Evolutionary conservation across 1,284 basidiomycete genomes (phyloP), one percentile per base, ranked within the genome.

Genomic region (Rhodotorula sp.): DNA sequence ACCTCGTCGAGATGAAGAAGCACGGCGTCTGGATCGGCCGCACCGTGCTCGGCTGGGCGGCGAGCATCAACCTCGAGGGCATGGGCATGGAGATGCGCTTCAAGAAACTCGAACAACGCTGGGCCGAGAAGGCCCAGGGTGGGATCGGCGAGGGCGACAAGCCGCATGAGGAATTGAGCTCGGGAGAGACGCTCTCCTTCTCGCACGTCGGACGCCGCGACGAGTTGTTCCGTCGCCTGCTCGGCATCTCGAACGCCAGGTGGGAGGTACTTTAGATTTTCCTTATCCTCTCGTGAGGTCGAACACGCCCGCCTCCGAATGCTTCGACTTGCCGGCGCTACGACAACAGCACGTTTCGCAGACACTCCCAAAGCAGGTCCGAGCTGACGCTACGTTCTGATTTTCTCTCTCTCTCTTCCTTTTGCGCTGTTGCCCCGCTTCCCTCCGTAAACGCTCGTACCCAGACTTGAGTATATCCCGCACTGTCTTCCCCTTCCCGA

Each of bases 1-100:
- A 82, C 70, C 78, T 83, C 54, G 81, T 82, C 63, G 82, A 83
- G 71, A 73, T 82, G 64, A 82, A 82, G 77, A 83, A 83, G 79
- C 78, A 77, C 45, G 75, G 81, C 56, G 80, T 84, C 23, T 79
- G 80, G 28, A 80, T 83, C 73, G 78, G 81, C 6, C 80, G 83
- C 18, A 77, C 81, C 19, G 81, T 81, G 1, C 79, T 83, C 18
- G 83, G 81, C 0, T 82, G 81, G 80, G 81, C 79, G 7, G 81
- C 81, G 12, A 80, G 49, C 26, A 67, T 71, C 64, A 71, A 80
- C 28, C 76, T 83, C 57, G 81, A 83, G 70, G 79, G 79, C 18
- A 79, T 82, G 60, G 82, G 81, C 23, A 64, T 83, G 64, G 77
- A 72, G 26, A 28, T 69, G n/a, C 63, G 73, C 23, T 74, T 75